phyloP scores from a whole-genome alignment of 2,329 filamentous ascomycete genomes.

The Neurospora sp. region DNA sequence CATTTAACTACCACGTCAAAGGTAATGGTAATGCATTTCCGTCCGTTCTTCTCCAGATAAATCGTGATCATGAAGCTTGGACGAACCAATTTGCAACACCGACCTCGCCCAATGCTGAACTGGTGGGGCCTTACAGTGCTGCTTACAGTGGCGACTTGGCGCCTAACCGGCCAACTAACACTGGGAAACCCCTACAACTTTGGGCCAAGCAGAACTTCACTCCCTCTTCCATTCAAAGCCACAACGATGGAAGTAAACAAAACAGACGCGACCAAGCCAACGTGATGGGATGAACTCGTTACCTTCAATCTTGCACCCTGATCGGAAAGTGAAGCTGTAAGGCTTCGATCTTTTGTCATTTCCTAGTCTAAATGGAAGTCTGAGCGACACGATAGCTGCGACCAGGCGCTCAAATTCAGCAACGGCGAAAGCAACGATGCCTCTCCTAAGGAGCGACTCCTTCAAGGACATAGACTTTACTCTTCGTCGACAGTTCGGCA shows the following conservation, averaged over 20 bases:
- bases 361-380: background rate
- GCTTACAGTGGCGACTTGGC: background rate
- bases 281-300: background rate
- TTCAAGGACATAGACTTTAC: conserved; percentile 64
- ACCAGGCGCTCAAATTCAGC: background rate
- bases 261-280: background rate
- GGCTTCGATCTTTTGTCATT: background rate
- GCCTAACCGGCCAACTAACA: background rate
- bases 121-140: background rate
- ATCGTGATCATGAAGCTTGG: background rate
- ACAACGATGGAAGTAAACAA: background rate
- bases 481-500: conserved; percentile 62
- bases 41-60: background rate
- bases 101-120: background rate
- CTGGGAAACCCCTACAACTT: background rate
- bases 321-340: background rate
- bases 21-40: background rate
- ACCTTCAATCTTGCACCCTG: background rate
- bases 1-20: background rate
- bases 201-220: background rate
- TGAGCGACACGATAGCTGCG: background rate
- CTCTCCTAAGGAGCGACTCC: conserved; percentile 36
- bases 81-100: background rate
- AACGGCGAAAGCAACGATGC: conserved; percentile 22
- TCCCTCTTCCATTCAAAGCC: background rate